Evolutionary conservation across 208 protist genomes (phyloP).

Genomic region (Endotrypanum monterogeii): DNA sequence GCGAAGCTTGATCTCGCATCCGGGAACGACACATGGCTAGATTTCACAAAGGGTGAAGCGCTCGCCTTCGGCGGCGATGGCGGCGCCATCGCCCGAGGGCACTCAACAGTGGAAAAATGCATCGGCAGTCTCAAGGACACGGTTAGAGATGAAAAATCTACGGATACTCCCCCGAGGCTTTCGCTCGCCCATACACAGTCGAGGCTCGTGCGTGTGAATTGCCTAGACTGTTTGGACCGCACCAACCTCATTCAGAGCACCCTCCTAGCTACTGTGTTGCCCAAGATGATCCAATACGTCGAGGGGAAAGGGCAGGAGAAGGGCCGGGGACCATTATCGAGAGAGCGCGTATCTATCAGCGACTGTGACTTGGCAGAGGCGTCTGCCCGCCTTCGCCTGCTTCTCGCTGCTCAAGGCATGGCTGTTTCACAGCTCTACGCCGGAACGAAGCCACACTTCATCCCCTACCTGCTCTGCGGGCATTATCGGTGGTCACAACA

Average conservation of each 20-base stretch:
- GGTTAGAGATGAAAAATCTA: neutral
- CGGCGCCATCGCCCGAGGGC: neutral
- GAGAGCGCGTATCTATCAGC: neutral
- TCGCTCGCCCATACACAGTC: constrained; percentile 16
- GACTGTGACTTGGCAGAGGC: neutral
- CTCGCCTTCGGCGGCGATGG: constrained; percentile 1
- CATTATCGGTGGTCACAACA: constrained; percentile 15
- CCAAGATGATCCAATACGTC: constrained; percentile 57
- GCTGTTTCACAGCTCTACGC: constrained; percentile 80
- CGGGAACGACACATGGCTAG: constrained; percentile 16
- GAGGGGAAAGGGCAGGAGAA: neutral
- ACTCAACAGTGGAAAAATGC: neutral
- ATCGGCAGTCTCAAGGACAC: neutral
- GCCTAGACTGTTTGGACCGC: constrained; percentile 84
- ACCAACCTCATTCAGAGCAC: constrained; percentile 79
- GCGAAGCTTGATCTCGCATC: constrained; percentile 16
- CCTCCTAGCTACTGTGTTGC: constrained; percentile 43
- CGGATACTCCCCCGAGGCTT: constrained; percentile 7
- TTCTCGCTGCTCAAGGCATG: constrained; percentile 64
- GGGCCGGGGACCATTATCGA: neutral
- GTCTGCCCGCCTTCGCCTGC: constrained; percentile 15
- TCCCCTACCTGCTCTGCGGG: constrained; percentile 49
- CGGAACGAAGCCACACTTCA: constrained; percentile 68
- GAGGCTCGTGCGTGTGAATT: constrained; percentile 64
- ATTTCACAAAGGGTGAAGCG: constrained; percentile 29